Evolutionary conservation across 805 yeast species (phyloP), one percentile per base, ranked within the genome.

Genomic region (Wickerhamiella musiphila): DNA sequence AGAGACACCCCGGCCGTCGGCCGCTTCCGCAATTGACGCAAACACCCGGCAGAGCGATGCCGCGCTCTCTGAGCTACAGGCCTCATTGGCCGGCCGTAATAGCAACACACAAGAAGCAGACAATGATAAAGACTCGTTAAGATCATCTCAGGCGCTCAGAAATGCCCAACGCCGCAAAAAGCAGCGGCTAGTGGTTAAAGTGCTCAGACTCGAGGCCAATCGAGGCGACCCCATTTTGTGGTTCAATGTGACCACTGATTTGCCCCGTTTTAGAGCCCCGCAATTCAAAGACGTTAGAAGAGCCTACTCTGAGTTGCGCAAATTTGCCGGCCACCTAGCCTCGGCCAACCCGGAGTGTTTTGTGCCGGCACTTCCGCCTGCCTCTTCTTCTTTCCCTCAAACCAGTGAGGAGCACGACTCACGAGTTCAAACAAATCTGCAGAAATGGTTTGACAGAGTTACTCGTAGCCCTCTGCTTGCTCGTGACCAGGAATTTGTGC

Each of bases 321-420:
- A 72, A 37, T 69, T 90, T 46, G 79, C 78, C 54, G 71, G 70
- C 42, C 86, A 78, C 49, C 57, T 90, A 40, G 71, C 73, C 35
- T 72, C 73, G 14, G 78, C 92, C 23, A 77, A 83, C 46, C 74
- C 86, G 20, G 96, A 90, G 52, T 84, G 90, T 35, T 83, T 86
- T 55, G 83, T 90, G 4, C 95, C 96, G 0, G 73, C 92, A 5
- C 60, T 90, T 26, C 95, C 96, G 0, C 58, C 62, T 14, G 61
- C 90, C 1, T 65, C 61, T 5, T 77, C 93, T 1, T 66, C 83
- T 13, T 84, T 73, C 47, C 93, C 93, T 17, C 60, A 71, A n/a
- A 78, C 78, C 33, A 78, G 84, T 28, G 77, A 77, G 18, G 95
- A 86, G 40, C 93, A 81, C 46, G 64, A 63, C 31, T 58, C 60